Conservation (phyloP, 2,329 filamentous ascomycete genomes). For the Chrysoporthe cubensis region DNA sequence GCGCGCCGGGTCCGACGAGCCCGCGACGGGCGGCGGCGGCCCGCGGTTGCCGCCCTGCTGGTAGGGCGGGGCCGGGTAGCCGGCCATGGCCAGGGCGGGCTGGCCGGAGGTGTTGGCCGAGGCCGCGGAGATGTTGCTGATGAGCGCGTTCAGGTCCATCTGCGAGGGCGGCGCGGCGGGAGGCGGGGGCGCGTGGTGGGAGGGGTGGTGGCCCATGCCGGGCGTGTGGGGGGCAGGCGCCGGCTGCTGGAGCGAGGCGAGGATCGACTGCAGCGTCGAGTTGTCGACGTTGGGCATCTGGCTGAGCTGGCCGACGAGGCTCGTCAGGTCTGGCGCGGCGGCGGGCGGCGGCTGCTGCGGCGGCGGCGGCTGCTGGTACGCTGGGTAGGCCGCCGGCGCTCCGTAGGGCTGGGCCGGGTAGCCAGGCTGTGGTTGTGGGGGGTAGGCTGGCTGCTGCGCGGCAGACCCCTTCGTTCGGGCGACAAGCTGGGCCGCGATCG, state of each 20-base stretch:
- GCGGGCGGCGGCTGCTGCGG: slow-evolving; percentile 36
- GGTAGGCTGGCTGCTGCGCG: slow-evolving; percentile 33
- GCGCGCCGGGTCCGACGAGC: slow-evolving; percentile 46
- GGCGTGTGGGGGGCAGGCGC: slow-evolving; percentile 22
- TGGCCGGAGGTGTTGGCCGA: slow-evolving; percentile 11
- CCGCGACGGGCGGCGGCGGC: slow-evolving; percentile 33
- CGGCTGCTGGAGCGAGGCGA: slow-evolving; percentile 60
- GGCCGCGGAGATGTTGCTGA: slow-evolving; percentile 43
- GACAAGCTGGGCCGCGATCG: slow-evolving; percentile 80
- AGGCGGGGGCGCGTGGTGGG: slow-evolving; percentile 18
- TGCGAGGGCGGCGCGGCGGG: slow-evolving; percentile 37
- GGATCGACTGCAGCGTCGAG: slow-evolving; percentile 69
- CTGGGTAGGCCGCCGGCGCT: slow-evolving; percentile 33
- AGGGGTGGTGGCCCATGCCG: background rate
- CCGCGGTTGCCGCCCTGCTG: slow-evolving; percentile 35
- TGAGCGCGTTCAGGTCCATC: slow-evolving; percentile 51
- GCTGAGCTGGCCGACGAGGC: slow-evolving; percentile 62
- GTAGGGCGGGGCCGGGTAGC: slow-evolving; percentile 38
- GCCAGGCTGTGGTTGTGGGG: slow-evolving; percentile 35
- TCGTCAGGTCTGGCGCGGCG: slow-evolving; percentile 58
- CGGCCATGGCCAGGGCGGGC: slow-evolving; percentile 18
- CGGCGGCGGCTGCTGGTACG: slow-evolving; percentile 40
- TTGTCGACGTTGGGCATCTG: slow-evolving; percentile 72
- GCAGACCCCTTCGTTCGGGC: slow-evolving; percentile 63
- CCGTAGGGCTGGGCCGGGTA: slow-evolving; percentile 37